A percentile compares a stretch with the other conserved stretches of the same genome.
These are phyloP conservation scores for Musa balbisiana DNA, from an alignment of 202 grass and related monocot species.

Conservation along the genomic window DNA sequence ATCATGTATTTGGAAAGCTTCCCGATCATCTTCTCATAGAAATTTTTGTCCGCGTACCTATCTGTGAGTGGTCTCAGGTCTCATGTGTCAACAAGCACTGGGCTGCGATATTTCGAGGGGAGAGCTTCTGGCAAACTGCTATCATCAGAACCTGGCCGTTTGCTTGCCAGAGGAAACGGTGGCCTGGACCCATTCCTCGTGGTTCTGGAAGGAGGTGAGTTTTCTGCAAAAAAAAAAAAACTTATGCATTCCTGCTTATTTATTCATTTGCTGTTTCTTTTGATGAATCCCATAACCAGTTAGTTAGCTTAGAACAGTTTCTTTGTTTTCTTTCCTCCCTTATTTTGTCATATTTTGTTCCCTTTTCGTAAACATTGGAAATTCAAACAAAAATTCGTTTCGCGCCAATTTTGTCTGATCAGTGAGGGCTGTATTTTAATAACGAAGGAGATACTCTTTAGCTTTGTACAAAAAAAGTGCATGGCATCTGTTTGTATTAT, in stretches of 20 bases:
- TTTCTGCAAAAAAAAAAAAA: conserved; percentile 22
- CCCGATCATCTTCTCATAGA: conserved; percentile 85
- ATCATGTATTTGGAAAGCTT: conserved; percentile 46
- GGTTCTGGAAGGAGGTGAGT: conserved; percentile 72
- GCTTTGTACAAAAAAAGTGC: too few relatives aligned
- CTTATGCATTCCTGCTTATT: not conserved
- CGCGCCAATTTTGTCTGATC: too few relatives aligned
- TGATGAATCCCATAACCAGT: too few relatives aligned
- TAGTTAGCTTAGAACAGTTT: too few relatives aligned
- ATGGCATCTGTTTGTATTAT: too few relatives aligned
- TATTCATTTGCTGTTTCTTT: too few relatives aligned
- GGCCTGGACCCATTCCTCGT: conserved; percentile 96
- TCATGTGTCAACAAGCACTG: conserved; percentile 77
- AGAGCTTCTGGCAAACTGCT: conserved; percentile 81
- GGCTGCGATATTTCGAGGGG: conserved; percentile 70
- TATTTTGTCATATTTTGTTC: too few relatives aligned
- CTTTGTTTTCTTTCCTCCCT: too few relatives aligned
- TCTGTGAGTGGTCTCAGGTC: conserved; percentile 57
- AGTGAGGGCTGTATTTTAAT: too few relatives aligned
- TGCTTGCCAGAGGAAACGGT: conserved; percentile 50
- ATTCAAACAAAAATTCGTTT: too few relatives aligned
- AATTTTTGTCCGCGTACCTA: conserved; percentile 58
- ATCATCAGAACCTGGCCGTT: conserved; percentile 60
- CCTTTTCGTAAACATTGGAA: too few relatives aligned
- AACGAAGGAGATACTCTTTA: too few relatives aligned